A percentile compares a stretch with the other conserved stretches of the same genome.
These are phyloP conservation scores for Pyrus hybrid DNA, from an alignment of 331 rosid species.

Conservation along the genomic window DNA sequence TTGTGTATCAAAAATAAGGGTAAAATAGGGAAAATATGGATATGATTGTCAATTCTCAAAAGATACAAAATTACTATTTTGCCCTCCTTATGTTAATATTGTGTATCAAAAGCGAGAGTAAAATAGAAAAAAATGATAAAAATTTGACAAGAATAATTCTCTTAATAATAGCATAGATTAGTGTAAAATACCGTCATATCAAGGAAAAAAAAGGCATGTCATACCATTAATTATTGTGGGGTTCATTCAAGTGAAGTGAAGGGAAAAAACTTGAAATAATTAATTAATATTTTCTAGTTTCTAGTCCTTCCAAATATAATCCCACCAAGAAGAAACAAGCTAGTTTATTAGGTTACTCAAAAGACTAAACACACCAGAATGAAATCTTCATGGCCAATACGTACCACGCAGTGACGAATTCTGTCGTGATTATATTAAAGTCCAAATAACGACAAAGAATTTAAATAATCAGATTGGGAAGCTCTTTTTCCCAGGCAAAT, in stretches of 20 bases:
- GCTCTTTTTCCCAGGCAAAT: constrained; percentile 20
- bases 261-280: not conserved
- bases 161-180: no score
- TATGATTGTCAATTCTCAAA: no score
- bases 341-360: not conserved
- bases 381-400: constrained; percentile 8
- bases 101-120: no score
- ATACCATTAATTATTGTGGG: not conserved
- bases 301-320: not conserved
- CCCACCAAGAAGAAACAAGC: not conserved
- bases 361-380: constrained; percentile 1
- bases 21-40: no score
- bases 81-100: no score
- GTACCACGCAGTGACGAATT: constrained; percentile 14
- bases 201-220: not conserved
- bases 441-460: constrained; percentile 7
- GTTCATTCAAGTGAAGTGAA: constrained; percentile 1
- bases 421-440: constrained; percentile 10
- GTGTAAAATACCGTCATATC: no score
- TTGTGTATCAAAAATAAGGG: no score
- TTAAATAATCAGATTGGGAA: constrained; percentile 11
- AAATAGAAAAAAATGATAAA: no score
- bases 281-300: not conserved
- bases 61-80: no score
- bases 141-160: no score